A percentile compares a stretch with the other conserved stretches of the same genome.
phyloP scores from a whole-genome alignment of 2,329 filamentous ascomycete species.

The Trichophaea hybrida region DNA sequence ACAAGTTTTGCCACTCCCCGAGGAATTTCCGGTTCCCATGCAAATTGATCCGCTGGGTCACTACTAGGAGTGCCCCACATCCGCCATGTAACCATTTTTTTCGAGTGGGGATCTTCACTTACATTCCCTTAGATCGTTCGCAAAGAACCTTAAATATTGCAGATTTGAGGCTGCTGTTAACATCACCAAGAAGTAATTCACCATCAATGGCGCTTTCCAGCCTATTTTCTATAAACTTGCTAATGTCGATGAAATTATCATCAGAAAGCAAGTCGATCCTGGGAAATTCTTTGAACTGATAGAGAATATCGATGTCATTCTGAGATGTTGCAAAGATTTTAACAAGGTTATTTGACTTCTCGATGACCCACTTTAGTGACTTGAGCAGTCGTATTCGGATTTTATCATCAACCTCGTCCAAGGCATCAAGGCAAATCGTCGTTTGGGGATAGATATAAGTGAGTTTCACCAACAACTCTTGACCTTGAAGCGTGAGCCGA shows the following conservation, averaged over 20 bases:
- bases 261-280: neutral
- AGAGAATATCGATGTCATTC: neutral
- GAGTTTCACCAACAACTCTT: neutral
- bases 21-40: too few species aligned
- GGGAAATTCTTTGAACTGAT: neutral
- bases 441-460: neutral
- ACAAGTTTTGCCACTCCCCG: too few species aligned
- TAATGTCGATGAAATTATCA: slow-evolving; percentile 3
- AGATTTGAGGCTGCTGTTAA: neutral
- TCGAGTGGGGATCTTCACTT: neutral
- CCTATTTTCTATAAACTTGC: neutral
- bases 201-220: neutral
- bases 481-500: neutral
- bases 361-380: neutral
- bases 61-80: too few species aligned
- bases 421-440: slow-evolving; percentile 1
- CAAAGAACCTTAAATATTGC: slow-evolving; percentile 5
- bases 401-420: neutral
- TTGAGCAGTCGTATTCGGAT: neutral
- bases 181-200: slow-evolving; percentile 7
- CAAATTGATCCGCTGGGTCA: too few species aligned
- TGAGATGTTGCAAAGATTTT: slow-evolving; percentile 4
- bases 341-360: neutral
- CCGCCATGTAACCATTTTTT: too few species aligned
- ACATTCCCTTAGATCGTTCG: slow-evolving; percentile 14